These are phyloP conservation scores for Lagenidium giganteum DNA, from an alignment of 352 stramenopile genomes.

Conservation along the genomic window DNA sequence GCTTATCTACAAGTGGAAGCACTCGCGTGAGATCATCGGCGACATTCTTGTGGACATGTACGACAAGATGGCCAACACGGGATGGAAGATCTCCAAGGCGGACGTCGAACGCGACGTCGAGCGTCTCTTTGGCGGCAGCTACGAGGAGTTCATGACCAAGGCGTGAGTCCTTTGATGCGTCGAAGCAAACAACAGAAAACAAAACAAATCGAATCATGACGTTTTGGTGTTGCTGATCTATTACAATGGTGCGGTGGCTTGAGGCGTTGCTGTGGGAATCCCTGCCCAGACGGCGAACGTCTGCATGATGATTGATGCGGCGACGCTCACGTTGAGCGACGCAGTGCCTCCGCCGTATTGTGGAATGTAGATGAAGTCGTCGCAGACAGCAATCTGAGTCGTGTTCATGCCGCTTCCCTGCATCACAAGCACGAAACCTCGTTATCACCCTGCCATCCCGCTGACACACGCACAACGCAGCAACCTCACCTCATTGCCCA, in stretches of 20 bases:
- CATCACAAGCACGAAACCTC: constrained; percentile 3
- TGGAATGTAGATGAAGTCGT: constrained; percentile 93
- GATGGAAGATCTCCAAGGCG: constrained; percentile 79
- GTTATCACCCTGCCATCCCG: not conserved
- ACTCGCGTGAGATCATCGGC: constrained; percentile 88
- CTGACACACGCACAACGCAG: no score
- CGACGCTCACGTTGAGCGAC: constrained; percentile 95
- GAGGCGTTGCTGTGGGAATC: no score
- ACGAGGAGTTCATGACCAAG: constrained; percentile 92
- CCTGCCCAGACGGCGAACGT: constrained; percentile 79
- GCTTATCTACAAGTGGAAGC: constrained; percentile 94
- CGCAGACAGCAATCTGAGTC: constrained; percentile 89
- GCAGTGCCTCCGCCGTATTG: constrained; percentile 94
- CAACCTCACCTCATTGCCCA: constrained; percentile 89
- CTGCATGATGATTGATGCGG: constrained; percentile 92
- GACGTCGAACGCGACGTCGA: constrained; percentile 85
- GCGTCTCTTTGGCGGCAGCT: constrained; percentile 83
- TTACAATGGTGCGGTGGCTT: no score
- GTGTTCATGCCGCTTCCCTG: constrained; percentile 89
- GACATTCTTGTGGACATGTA: constrained; percentile 88
- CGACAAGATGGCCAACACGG: constrained; percentile 73
- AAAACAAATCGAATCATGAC: no score
- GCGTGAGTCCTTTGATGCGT: no score
- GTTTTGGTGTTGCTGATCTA: no score
- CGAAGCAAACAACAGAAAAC: no score